Evolutionary conservation across 2,329 filamentous ascomycete species (phyloP).

Genomic region (Stenocarpella maydis): DNA sequence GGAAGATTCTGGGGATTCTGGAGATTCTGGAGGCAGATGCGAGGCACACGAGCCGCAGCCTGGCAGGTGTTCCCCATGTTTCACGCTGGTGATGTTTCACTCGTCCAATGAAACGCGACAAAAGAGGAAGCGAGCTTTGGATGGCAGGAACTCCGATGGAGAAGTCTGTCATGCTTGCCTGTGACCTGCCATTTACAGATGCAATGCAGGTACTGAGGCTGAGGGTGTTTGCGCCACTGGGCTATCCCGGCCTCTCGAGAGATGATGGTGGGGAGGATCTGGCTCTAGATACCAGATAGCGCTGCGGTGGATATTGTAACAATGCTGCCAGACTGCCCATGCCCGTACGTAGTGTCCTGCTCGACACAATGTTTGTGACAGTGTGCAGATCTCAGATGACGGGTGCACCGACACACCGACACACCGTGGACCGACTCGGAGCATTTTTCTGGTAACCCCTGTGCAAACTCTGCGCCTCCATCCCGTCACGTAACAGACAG

Average conservation of each 20-base stretch:
- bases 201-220: not conserved
- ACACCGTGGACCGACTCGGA: not conserved
- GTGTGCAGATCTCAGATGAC: not conserved
- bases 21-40: not conserved
- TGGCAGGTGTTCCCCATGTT: conserved; percentile 7
- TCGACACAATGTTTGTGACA: not conserved
- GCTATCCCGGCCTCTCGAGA: conserved; percentile 11
- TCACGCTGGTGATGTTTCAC: conserved; percentile 18
- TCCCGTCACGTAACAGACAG: conserved; percentile 20
- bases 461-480: not conserved
- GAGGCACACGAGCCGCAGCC: not conserved
- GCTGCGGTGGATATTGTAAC: not conserved
- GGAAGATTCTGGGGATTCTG: not conserved
- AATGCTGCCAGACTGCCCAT: not conserved
- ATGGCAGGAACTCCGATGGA: conserved; percentile 17
- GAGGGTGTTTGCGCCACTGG: not conserved
- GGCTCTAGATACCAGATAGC: not conserved
- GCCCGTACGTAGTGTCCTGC: too few relatives aligned
- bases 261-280: not conserved
- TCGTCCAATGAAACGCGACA: conserved; percentile 3
- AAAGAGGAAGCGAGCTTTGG: not conserved
- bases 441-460: not conserved
- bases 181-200: conserved; percentile 1
- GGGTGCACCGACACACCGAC: conserved; percentile 7
- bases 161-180: not conserved